Conservation (phyloP, 352 stramenopile genomes). For the Pythium aphanidermatum region DNA sequence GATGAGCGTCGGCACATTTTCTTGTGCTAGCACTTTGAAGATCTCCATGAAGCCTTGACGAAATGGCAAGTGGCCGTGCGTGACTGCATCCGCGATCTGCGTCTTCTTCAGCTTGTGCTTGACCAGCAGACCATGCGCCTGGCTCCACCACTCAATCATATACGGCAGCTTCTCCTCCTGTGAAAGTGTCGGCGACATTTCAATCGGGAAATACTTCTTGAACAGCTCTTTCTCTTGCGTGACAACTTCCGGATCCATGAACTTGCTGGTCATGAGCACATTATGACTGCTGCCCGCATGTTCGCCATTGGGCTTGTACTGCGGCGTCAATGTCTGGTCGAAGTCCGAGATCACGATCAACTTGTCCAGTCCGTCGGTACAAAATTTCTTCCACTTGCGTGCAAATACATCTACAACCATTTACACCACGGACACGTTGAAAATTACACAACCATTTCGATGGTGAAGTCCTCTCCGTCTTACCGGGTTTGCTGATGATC, state of each 20-base stretch:
- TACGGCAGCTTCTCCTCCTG: slow-evolving; percentile 70
- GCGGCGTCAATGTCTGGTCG: slow-evolving; percentile 64
- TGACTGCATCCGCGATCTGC: slow-evolving; percentile 39
- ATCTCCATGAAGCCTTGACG: slow-evolving; percentile 56
- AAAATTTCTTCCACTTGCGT: slow-evolving; percentile 68
- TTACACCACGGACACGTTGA: not conserved
- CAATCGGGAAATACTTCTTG: slow-evolving; percentile 71
- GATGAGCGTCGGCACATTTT: slow-evolving; percentile 68
- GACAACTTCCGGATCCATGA: slow-evolving; percentile 30
- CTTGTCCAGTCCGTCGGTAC: slow-evolving; percentile 45
- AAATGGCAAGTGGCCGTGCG: slow-evolving; percentile 43
- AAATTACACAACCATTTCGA: not conserved
- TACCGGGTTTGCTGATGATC: slow-evolving; percentile 37
- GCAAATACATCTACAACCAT: slow-evolving; percentile 46
- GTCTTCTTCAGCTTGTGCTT: slow-evolving; percentile 42
- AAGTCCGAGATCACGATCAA: slow-evolving; percentile 74
- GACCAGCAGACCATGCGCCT: slow-evolving; percentile 46
- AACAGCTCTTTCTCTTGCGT: slow-evolving; percentile 35
- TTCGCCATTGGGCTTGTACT: slow-evolving; percentile 27
- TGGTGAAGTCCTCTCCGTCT: too few relatives aligned
- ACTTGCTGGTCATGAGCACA: slow-evolving; percentile 40
- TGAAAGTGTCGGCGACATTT: slow-evolving; percentile 56
- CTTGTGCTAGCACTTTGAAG: slow-evolving; percentile 41
- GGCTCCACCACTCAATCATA: slow-evolving; percentile 72
- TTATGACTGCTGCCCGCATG: slow-evolving; percentile 47